Evolutionary conservation across 768 basidiomycete genomes (phyloP).

Genomic region (Rhizopogon vinicolor): DNA sequence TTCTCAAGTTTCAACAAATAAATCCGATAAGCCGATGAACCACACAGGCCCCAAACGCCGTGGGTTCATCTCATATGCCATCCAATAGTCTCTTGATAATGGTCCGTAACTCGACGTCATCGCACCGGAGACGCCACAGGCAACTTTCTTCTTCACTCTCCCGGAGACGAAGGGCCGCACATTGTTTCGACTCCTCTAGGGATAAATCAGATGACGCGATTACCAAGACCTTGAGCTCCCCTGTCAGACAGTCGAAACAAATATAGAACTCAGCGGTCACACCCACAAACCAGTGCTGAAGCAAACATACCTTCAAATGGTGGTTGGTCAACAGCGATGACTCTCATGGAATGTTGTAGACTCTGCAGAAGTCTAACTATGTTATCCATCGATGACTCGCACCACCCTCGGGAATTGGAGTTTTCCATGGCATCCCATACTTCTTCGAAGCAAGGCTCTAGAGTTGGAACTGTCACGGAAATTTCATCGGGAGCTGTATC

Average conservation of each 20-base stretch:
- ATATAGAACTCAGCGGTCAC: neutral
- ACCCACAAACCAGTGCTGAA: neutral
- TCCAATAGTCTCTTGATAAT: constrained; percentile 42
- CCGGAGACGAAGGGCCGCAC: constrained; percentile 49
- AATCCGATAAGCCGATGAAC: neutral
- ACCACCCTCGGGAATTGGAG: constrained; percentile 62
- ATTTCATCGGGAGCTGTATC: constrained; percentile 67
- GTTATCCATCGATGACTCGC: constrained; percentile 47
- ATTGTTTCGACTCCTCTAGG: constrained; percentile 1
- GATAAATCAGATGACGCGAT: constrained; percentile 16
- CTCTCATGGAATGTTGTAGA: constrained; percentile 38
- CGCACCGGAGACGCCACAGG: constrained; percentile 65
- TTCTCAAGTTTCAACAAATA: neutral
- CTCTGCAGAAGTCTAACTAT: constrained; percentile 52
- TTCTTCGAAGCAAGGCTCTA: constrained; percentile 42
- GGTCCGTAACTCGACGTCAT: constrained; percentile 36
- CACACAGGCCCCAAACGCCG: neutral
- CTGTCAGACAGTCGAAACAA: constrained; percentile 27
- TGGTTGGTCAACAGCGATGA: constrained; percentile 47
- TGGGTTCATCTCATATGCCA: constrained; percentile 2
- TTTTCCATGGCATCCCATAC: constrained; percentile 53
- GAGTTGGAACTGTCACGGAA: constrained; percentile 18
- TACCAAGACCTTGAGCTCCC: constrained; percentile 62
- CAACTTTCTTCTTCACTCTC: constrained; percentile 68
- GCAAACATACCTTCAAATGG: constrained; percentile 55